A percentile compares a stretch with the other conserved stretches of the same genome.
Evolutionary conservation across 2,329 filamentous ascomycete species (phyloP).

Genomic region (Fusarium sp.): DNA sequence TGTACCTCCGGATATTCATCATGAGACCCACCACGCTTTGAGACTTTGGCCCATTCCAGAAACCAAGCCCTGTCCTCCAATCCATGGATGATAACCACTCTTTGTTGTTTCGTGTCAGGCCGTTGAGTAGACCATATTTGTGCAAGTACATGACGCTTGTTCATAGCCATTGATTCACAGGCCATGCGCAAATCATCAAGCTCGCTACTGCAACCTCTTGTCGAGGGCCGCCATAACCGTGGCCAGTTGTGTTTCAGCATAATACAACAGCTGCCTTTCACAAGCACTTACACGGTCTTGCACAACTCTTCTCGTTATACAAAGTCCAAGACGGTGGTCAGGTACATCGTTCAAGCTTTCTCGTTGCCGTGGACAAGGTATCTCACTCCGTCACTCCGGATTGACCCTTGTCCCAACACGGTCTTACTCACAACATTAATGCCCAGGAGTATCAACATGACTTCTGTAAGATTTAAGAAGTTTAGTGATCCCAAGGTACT

Average conservation of each 20-base stretch:
- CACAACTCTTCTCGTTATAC: background rate
- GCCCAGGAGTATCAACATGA: background rate
- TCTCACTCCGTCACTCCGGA: background rate
- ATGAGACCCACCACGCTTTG: slow-evolving; percentile 19
- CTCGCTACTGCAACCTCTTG: slow-evolving; percentile 44
- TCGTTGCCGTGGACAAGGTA: background rate
- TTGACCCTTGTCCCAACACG: background rate
- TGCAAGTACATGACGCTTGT: slow-evolving; percentile 8
- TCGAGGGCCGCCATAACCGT: slow-evolving; percentile 20
- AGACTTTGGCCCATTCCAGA: slow-evolving; percentile 12
- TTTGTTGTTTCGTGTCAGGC: slow-evolving; percentile 17
- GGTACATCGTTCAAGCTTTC: background rate
- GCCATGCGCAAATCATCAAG: slow-evolving; percentile 22
- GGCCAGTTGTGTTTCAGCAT: slow-evolving; percentile 25
- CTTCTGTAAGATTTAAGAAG: background rate
- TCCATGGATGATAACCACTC: background rate
- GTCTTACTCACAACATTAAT: background rate
- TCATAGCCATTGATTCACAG: slow-evolving; percentile 20
- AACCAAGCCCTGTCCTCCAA: slow-evolving; percentile 2
- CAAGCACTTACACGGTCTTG: background rate
- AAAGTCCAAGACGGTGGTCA: background rate
- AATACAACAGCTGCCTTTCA: background rate
- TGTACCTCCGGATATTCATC: background rate
- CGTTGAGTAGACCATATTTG: slow-evolving; percentile 1
- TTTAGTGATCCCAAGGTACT: background rate